Evolutionary conservation across 768 basidiomycete genomes (phyloP).

Genomic region (Amanita brunnescens): DNA sequence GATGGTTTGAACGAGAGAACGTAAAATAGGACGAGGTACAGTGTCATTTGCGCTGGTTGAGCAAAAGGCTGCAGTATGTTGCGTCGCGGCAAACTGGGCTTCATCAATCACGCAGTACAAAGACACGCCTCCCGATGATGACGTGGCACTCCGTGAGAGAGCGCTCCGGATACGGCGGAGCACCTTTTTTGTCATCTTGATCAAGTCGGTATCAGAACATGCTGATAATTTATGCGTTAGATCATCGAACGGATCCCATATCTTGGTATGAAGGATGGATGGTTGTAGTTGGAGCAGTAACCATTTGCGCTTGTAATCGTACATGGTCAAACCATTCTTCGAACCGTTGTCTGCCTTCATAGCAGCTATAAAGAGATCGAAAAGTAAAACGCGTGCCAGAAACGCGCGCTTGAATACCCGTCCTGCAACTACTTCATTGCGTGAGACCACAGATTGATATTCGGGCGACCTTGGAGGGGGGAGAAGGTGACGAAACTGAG

Average conservation of each 20-base stretch:
- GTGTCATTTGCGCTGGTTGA: conserved; percentile 22
- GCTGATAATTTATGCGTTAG: conserved; percentile 25
- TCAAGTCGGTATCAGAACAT: conserved; percentile 28
- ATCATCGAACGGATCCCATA: conserved; percentile 34
- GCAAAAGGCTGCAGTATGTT: conserved; percentile 28
- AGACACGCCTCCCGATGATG: conserved; percentile 18
- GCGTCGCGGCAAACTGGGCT: conserved; percentile 34
- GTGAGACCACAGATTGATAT: conserved; percentile 23
- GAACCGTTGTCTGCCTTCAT: conserved; percentile 15
- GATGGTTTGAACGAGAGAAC: conserved; percentile 35
- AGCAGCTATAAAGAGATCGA: conserved; percentile 27
- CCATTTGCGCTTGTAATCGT: conserved; percentile 28
- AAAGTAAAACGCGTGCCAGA: conserved; percentile 32
- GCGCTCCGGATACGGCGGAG: conserved; percentile 18
- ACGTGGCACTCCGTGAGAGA: neutral
- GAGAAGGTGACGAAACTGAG: conserved; percentile 22
- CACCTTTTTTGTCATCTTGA: conserved; percentile 22
- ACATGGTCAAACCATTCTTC: conserved; percentile 5
- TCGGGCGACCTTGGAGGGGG: conserved; percentile 22
- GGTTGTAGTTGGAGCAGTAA: conserved; percentile 34
- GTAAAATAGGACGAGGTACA: conserved; percentile 28
- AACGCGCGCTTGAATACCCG: conserved; percentile 30
- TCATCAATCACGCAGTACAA: conserved; percentile 39
- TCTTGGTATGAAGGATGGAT: conserved; percentile 23
- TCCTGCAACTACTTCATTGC: conserved; percentile 29